phyloP scores from a whole-genome alignment of 345 rosid genomes.

The Reutealis trisperma region DNA sequence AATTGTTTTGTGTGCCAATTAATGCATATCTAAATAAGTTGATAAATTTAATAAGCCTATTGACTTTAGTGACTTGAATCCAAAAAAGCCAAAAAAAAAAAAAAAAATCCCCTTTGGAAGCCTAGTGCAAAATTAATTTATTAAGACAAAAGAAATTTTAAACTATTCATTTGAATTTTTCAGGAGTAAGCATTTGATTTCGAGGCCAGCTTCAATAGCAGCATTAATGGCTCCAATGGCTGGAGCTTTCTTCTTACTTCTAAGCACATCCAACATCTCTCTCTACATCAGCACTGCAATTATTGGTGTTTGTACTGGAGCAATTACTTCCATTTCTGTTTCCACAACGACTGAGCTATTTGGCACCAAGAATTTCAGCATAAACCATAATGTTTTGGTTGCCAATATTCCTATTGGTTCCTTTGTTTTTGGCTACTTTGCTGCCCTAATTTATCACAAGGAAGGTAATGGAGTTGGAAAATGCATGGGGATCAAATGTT shows the following conservation, averaged over 20 bases:
- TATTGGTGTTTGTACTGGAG: slow-evolving; percentile 70
- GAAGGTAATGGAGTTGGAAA: slow-evolving; percentile 38
- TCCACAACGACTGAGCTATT: slow-evolving; percentile 73
- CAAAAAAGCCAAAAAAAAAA: too few relatives aligned
- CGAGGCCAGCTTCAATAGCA: slow-evolving; percentile 59
- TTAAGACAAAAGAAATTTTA: neutral
- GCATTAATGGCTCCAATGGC: slow-evolving; percentile 60
- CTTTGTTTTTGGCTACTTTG: slow-evolving; percentile 63
- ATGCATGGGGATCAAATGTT: slow-evolving; percentile 74
- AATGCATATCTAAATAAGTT: neutral
- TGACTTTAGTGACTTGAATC: neutral
- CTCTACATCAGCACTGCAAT: slow-evolving; percentile 68
- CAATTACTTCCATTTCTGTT: slow-evolving; percentile 74
- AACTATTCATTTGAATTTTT: neutral
- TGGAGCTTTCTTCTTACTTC: slow-evolving; percentile 62
- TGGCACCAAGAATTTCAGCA: slow-evolving; percentile 65
- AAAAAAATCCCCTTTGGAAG: too few relatives aligned
- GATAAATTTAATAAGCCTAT: neutral
- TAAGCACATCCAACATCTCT: slow-evolving; percentile 30
- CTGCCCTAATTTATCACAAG: slow-evolving; percentile 62
- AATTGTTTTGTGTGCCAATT: neutral
- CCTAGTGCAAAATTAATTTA: neutral
- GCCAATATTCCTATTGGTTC: slow-evolving; percentile 85
- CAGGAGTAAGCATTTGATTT: slow-evolving; percentile 51
- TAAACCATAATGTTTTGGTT: slow-evolving; percentile 86